Percentiles rank a stretch among this genome's conserved stretches.
These are phyloP conservation scores for Monilinia fructigena DNA, from an alignment of 2,329 filamentous ascomycete species.

Conservation along the genomic window DNA sequence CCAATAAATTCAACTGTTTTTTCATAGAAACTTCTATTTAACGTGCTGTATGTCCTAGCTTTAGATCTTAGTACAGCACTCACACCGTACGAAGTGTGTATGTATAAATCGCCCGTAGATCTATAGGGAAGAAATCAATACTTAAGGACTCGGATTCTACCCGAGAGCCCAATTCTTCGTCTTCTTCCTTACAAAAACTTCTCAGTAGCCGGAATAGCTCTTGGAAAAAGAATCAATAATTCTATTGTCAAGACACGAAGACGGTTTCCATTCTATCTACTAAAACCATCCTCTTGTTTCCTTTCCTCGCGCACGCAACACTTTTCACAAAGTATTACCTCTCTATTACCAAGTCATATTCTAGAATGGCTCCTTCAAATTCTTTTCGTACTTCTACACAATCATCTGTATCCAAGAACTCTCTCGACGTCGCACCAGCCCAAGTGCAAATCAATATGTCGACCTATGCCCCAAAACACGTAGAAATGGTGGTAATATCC, in stretches of 20 bases:
- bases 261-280: not conserved
- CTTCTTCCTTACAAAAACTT: not conserved
- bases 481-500: not conserved
- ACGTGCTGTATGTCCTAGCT: not conserved
- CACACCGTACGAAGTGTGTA: not conserved
- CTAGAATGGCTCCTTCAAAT: not conserved
- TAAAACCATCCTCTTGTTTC: not conserved
- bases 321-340: not conserved
- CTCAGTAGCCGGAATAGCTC: not conserved
- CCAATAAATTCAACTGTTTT: not conserved
- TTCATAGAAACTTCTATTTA: rapidly evolving
- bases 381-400: not conserved
- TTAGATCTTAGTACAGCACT: not conserved
- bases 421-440: not conserved
- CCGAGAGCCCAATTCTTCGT: not conserved
- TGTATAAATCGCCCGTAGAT: not conserved
- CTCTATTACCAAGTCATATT: not conserved
- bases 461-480: not conserved
- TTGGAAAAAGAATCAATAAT: not conserved
- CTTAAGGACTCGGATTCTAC: not conserved
- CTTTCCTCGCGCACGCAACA: not conserved
- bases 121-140: not conserved
- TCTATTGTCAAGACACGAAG: not conserved
- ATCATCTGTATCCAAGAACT: not conserved
- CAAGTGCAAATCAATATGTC: not conserved